Conservation (phyloP, 345 rosid species). For the Hibiscus trionum region DNA sequence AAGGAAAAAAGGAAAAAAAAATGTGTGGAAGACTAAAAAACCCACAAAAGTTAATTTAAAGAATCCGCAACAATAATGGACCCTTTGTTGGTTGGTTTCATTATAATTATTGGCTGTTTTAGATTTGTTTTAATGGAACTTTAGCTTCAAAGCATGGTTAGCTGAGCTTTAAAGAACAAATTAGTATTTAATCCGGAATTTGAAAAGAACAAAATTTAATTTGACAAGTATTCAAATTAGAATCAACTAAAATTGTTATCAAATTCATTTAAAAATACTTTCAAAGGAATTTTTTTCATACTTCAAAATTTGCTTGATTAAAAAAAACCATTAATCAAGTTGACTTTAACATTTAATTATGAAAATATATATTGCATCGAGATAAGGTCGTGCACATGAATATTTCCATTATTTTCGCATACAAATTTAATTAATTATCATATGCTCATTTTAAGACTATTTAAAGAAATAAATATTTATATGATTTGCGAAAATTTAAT, state of each 20-base stretch:
- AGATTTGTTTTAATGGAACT: neutral
- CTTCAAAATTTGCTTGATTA: neutral
- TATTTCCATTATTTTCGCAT: neutral
- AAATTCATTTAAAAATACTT: neutral
- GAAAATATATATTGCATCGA: neutral
- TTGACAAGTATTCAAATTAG: too few species aligned
- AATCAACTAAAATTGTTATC: too few species aligned
- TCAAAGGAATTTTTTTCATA: neutral
- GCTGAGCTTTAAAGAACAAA: neutral
- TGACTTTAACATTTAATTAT: neutral
- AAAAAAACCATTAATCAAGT: neutral
- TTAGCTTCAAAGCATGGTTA: slow-evolving; percentile 5
- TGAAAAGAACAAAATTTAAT: too few species aligned
- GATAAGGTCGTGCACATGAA: neutral
- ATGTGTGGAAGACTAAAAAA: neutral
- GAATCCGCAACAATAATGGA: neutral
- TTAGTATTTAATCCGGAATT: too few species aligned
- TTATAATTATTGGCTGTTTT: neutral
- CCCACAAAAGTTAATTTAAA: neutral
- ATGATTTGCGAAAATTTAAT: neutral
- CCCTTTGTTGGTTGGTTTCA: neutral
- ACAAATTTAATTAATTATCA: neutral
- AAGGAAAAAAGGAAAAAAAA: neutral
- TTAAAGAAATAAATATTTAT: neutral
- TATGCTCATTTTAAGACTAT: neutral